phyloP scores from a whole-genome alignment of 192 early-diverging fungal species.

The Linnemannia schmuckeri region DNA sequence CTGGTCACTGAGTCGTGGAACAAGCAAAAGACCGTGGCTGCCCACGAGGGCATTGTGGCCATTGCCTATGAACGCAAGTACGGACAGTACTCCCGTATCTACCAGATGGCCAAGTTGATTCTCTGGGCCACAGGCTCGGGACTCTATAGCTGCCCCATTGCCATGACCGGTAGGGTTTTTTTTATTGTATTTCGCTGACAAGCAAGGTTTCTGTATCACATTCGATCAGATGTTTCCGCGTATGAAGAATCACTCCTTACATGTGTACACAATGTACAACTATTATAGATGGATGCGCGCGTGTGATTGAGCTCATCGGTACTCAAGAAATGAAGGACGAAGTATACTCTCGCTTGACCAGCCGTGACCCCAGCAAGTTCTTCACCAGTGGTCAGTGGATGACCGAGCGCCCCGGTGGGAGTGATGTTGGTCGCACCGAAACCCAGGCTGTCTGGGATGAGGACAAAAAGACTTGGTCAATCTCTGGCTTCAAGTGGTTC shows the following conservation, averaged over 20 bases:
- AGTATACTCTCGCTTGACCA: constrained; percentile 59
- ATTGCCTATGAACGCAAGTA: constrained; percentile 72
- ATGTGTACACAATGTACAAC: not conserved
- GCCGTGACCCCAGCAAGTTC: constrained; percentile 73
- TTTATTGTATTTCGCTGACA: not conserved
- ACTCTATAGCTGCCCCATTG: constrained; percentile 75
- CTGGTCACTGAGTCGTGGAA: constrained; percentile 73
- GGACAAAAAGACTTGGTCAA: constrained; percentile 57
- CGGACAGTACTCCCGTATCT: constrained; percentile 64
- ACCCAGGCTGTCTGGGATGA: constrained; percentile 67
- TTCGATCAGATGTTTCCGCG: not conserved
- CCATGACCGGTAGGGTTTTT: constrained; percentile 71
- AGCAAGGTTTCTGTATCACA: not conserved
- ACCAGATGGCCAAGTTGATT: constrained; percentile 79
- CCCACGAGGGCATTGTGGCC: constrained; percentile 74
- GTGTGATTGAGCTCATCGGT: constrained; percentile 71
- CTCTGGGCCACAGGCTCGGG: constrained; percentile 68
- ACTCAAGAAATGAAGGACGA: constrained; percentile 64
- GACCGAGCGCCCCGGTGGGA: constrained; percentile 81
- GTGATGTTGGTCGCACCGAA: constrained; percentile 76
- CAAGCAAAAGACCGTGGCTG: constrained; percentile 69
- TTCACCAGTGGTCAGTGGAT: constrained; percentile 84
- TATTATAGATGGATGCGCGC: constrained; percentile 72
- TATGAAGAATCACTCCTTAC: too few species aligned
- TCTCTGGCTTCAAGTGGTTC: constrained; percentile 84